Evolutionary conservation across 805 yeast genomes (phyloP).

Genomic region (Yamadazyma olivae): DNA sequence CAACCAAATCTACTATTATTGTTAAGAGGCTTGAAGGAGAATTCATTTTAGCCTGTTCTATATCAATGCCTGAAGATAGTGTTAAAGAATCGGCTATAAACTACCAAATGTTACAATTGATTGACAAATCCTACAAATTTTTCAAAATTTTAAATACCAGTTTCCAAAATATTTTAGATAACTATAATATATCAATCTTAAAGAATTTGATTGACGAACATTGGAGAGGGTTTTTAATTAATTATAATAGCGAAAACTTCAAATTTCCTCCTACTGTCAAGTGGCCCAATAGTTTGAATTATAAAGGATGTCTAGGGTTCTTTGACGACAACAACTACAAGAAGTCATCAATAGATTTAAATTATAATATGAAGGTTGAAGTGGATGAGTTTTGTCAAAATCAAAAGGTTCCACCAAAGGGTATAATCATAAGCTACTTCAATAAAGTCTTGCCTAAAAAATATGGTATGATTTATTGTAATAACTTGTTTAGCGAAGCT

Average conservation of each 20-base stretch:
- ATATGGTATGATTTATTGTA: conserved; percentile 26
- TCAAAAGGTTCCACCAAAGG: conserved; percentile 10
- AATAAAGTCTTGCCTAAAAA: conserved; percentile 24
- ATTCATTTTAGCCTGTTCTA: conserved; percentile 26
- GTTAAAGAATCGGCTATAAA: conserved; percentile 18
- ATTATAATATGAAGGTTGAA: conserved; percentile 13
- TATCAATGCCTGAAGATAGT: conserved; percentile 15
- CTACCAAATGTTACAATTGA: conserved; percentile 23
- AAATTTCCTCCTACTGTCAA: conserved; percentile 19
- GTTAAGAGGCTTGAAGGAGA: conserved; percentile 22
- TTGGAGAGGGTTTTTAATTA: conserved; percentile 28
- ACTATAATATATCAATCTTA: conserved; percentile 16
- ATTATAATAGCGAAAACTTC: conserved; percentile 21
- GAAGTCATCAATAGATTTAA: conserved; percentile 24
- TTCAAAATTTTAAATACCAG: conserved; percentile 28
- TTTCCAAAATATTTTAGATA: conserved; percentile 14
- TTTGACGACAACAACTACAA: conserved; percentile 20
- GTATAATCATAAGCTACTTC: conserved; percentile 27
- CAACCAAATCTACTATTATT: conserved; percentile 23
- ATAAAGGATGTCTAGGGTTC: conserved; percentile 34
- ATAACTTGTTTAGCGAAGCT: conserved; percentile 4
- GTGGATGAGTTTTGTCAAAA: conserved; percentile 13
- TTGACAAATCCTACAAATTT: conserved; percentile 18
- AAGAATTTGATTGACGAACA: conserved; percentile 16
- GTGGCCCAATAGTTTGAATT: conserved; percentile 37